phyloP scores from a whole-genome alignment of 2,329 filamentous ascomycete genomes.

The Penicillium sp. region DNA sequence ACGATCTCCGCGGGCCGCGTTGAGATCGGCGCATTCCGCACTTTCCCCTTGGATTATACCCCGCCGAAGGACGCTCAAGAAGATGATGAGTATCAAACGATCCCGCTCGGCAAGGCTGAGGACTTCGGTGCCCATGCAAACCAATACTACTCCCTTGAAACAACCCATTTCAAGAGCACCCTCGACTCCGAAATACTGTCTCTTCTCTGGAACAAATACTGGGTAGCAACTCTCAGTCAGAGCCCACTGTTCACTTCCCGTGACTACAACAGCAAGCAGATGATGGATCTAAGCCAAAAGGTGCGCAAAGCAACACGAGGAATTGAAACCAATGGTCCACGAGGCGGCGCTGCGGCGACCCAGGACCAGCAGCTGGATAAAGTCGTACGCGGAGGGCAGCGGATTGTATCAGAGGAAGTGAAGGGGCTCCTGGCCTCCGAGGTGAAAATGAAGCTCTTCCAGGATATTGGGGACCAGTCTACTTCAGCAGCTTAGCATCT shows the following conservation, averaged over 20 bases:
- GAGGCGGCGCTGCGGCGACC: slow-evolving; percentile 26
- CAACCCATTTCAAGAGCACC: slow-evolving; percentile 91
- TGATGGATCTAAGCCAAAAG: slow-evolving; percentile 81
- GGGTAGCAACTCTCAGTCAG: slow-evolving; percentile 89
- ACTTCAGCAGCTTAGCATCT: slow-evolving; percentile 15
- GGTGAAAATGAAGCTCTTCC: slow-evolving; percentile 53
- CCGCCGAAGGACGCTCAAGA: slow-evolving; percentile 49
- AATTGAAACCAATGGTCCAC: slow-evolving; percentile 33
- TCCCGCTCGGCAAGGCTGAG: slow-evolving; percentile 88
- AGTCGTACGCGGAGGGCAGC: slow-evolving; percentile 55
- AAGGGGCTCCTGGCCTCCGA: slow-evolving; percentile 48
- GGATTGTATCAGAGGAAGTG: slow-evolving; percentile 56
- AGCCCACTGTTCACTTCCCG: slow-evolving; percentile 87
- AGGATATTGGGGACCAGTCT: slow-evolving; percentile 35
- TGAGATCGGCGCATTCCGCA: slow-evolving; percentile 95
- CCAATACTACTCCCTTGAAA: slow-evolving; percentile 86
- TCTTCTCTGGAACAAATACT: slow-evolving; percentile 95
- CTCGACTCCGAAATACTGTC: slow-evolving; percentile 84
- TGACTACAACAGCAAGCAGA: slow-evolving; percentile 89
- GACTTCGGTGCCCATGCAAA: slow-evolving; percentile 92
- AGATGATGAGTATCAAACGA: slow-evolving; percentile 51
- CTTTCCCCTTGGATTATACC: slow-evolving; percentile 74
- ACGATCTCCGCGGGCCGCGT: slow-evolving; percentile 94
- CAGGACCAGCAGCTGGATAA: slow-evolving; percentile 52
- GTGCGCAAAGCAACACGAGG: slow-evolving; percentile 62